These are phyloP conservation scores for Hypoxylon cercidicola DNA, from an alignment of 495 filamentous ascomycete genomes.

Conservation along the genomic window DNA sequence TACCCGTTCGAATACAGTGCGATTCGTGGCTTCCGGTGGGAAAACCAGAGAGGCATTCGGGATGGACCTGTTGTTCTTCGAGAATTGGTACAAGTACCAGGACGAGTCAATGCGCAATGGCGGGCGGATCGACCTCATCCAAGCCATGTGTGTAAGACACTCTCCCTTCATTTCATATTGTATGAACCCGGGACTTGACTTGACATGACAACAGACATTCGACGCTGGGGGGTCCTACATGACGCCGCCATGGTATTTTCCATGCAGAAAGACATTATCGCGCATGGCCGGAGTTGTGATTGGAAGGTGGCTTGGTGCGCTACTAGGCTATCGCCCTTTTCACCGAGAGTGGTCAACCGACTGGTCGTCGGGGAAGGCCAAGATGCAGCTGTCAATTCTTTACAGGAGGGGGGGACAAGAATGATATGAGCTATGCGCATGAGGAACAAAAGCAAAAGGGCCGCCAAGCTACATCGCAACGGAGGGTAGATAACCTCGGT, in stretches of 20 bases:
- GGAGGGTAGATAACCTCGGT: no score
- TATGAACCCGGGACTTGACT: no score
- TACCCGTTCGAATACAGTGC: slow-evolving; percentile 4
- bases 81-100: slow-evolving; percentile 63
- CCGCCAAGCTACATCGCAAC: no score
- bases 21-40: slow-evolving; percentile 29
- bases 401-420: background rate
- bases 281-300: slow-evolving; percentile 51
- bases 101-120: slow-evolving; percentile 48
- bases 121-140: slow-evolving; percentile 49
- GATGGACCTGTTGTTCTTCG: slow-evolving; percentile 56
- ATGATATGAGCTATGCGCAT: no score
- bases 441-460: no score
- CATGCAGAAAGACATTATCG: slow-evolving; percentile 46
- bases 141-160: slow-evolving; percentile 43
- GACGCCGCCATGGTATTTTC: slow-evolving; percentile 50
- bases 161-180: background rate
- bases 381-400: slow-evolving; percentile 46
- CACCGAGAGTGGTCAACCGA: slow-evolving; percentile 57
- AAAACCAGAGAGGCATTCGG: slow-evolving; percentile 34
- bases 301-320: slow-evolving; percentile 58
- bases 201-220: slow-evolving; percentile 36
- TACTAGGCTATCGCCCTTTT: slow-evolving; percentile 60
- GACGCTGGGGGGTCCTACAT: slow-evolving; percentile 56
- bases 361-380: slow-evolving; percentile 52